Conservation (phyloP, 2,329 filamentous ascomycete genomes). For the Trichoderma oligosporum region DNA sequence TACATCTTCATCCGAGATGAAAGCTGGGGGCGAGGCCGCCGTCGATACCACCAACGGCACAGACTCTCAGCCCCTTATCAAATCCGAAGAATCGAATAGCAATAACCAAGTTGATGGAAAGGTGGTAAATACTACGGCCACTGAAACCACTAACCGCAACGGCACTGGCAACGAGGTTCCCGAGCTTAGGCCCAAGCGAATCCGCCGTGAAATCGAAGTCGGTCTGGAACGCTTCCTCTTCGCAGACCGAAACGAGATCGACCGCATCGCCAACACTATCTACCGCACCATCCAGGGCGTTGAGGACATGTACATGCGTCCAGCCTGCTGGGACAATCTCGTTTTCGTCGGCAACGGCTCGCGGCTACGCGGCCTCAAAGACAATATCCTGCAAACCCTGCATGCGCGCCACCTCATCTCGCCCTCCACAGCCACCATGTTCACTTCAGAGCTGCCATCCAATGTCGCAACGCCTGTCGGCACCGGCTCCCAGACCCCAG, state of each 20-base stretch:
- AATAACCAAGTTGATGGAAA: background rate
- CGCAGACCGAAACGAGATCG: slow-evolving; percentile 67
- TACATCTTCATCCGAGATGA: background rate
- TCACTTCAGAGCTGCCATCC: slow-evolving; percentile 93
- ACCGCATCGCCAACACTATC: slow-evolving; percentile 78
- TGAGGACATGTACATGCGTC: slow-evolving; percentile 78
- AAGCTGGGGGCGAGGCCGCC: background rate
- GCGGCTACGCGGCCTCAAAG: slow-evolving; percentile 72
- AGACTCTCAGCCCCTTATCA: slow-evolving; percentile 21
- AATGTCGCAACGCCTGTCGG: slow-evolving; percentile 87
- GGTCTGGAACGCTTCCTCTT: slow-evolving; percentile 72
- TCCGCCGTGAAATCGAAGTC: slow-evolving; percentile 68
- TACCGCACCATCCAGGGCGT: slow-evolving; percentile 80
- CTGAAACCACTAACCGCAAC: background rate
- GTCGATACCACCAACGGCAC: background rate
- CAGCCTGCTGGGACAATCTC: slow-evolving; percentile 85
- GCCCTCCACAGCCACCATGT: slow-evolving; percentile 89
- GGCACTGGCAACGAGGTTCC: slow-evolving; percentile 25
- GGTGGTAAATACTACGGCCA: background rate
- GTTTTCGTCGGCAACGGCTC: slow-evolving; percentile 88
- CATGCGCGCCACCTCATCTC: slow-evolving; percentile 82
- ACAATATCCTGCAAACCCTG: slow-evolving; percentile 78
- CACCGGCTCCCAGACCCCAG: slow-evolving; percentile 88
- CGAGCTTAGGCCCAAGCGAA: slow-evolving; percentile 51
- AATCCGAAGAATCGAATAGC: slow-evolving; percentile 27